A percentile compares a stretch with the other conserved stretches of the same genome.
phyloP scores from a whole-genome alignment of 805 yeast genomes.

The Candida coquimbonensis region DNA sequence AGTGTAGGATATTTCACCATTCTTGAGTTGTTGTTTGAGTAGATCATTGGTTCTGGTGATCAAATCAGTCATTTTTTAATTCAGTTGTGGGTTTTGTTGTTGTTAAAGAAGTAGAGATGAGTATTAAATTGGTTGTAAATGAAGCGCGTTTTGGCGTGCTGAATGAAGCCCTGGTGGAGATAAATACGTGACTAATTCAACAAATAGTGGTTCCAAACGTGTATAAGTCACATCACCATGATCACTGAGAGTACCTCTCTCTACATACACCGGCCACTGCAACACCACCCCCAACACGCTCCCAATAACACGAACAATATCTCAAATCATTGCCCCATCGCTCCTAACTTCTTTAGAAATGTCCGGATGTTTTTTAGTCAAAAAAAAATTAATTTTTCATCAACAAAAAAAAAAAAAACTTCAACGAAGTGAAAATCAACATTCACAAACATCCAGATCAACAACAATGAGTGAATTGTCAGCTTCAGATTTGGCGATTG shows the following conservation, averaged over 20 bases:
- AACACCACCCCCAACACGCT: too few species aligned
- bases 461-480: constrained; percentile 20
- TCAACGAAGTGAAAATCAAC: background rate
- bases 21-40: background rate
- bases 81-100: too few species aligned
- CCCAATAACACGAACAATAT: too few species aligned
- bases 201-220: background rate
- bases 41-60: background rate
- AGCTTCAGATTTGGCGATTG: constrained; percentile 32
- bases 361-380: background rate
- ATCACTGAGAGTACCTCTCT: too few species aligned
- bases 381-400: background rate
- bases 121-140: too few species aligned
- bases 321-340: too few species aligned
- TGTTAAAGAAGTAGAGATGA: too few species aligned
- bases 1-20: constrained; percentile 22
- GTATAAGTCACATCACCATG: too few species aligned
- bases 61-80: background rate
- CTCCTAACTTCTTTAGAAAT: background rate
- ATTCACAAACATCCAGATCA: background rate
- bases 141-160: too few species aligned
- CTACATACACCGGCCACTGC: too few species aligned
- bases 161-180: too few species aligned
- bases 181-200: background rate
- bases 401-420: constrained; percentile 1